Base-by-base conservation (phyloP, 2,329 filamentous ascomycete genomes). In the Beauveria varroae region DNA sequence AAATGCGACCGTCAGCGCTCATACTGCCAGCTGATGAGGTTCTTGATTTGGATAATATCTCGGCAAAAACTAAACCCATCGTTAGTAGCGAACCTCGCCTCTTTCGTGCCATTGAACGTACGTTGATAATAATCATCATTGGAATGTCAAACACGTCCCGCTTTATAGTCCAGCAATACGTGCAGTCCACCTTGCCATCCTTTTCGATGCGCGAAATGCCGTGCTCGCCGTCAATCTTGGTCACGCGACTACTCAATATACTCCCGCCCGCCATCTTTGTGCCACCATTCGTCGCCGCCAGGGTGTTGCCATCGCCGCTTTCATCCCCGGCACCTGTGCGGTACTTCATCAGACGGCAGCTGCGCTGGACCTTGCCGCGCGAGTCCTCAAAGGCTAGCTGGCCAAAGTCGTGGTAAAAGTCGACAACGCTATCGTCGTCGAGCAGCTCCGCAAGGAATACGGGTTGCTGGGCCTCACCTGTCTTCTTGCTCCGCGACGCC, bases 101-200 rank as follows among this genome's bases (percentile, higher is more conserved):
- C 24, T 5, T 34, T 34, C 10, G 18, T 20, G 10, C 8, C 8
- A 30, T 10, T 34, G 4, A 9, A 87, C 93, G 88, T 74, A 97
- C 95, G 78, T 97, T 97, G 80, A 98, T 93, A 70, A 97, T 90
- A 74, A 98, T 96, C 78, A 98, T 81, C 91, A 97, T 96, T 24
- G 95, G 95, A 74, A 98, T 96, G 77, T 98, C 93, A 77, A 98
- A 98, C 46, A 95, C 91, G 74, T 99, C 95, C 65, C 93, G 83
- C 78, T 96, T 96, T 64, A 98, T 93, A 65, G 91, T 93, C 93
- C 93, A 98, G 78, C 91, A 96, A 76, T 96, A 96, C 69, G 90
- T 92, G 78, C 93, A 97, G 72, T 96, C 90, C 62, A 98, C 89
- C 75, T 95, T 93, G 59, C 93, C 93, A 69, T 96, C 92, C 71